A percentile compares a stretch with the other conserved stretches of the same genome.
phyloP scores from a whole-genome alignment of 257 asterid species.

The Scutellaria galericulata region DNA sequence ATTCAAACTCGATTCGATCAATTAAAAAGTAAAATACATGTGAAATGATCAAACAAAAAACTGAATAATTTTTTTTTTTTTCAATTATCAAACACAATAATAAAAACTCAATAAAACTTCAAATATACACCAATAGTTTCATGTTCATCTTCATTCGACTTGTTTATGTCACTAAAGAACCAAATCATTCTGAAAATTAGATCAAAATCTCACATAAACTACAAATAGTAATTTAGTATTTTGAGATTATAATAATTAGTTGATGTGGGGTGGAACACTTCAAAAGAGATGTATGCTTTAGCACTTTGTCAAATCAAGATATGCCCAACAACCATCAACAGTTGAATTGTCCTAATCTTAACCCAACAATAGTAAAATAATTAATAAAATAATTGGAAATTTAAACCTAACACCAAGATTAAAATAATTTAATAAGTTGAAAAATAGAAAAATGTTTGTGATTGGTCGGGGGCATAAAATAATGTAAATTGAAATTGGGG shows the following conservation, averaged over 20 bases:
- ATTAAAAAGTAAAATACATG: background rate
- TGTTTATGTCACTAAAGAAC: background rate
- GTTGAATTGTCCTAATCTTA: slow-evolving; percentile 48
- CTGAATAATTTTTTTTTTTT: background rate
- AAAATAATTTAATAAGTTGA: slow-evolving; percentile 12
- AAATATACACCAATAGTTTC: background rate
- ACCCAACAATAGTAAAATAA: slow-evolving; percentile 9
- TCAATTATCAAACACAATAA: background rate
- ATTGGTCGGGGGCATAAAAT: slow-evolving; percentile 29
- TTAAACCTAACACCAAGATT: slow-evolving; percentile 32
- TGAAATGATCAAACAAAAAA: too few species aligned
- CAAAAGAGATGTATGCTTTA: slow-evolving; percentile 17
- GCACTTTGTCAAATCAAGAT: slow-evolving; percentile 38
- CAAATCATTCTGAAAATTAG: background rate
- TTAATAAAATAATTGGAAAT: slow-evolving; percentile 14
- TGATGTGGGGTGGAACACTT: slow-evolving; percentile 11
- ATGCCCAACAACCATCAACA: slow-evolving; percentile 38
- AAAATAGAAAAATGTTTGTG: background rate
- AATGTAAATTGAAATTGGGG: slow-evolving; percentile 11
- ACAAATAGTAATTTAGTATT: background rate
- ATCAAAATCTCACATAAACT: slow-evolving; percentile 3
- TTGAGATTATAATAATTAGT: background rate
- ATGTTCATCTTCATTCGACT: too few species aligned
- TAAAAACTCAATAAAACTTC: background rate
- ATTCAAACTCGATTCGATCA: background rate